Base-by-base conservation (phyloP, 805 yeast species). In the Nakazawaea peltata region DNA sequence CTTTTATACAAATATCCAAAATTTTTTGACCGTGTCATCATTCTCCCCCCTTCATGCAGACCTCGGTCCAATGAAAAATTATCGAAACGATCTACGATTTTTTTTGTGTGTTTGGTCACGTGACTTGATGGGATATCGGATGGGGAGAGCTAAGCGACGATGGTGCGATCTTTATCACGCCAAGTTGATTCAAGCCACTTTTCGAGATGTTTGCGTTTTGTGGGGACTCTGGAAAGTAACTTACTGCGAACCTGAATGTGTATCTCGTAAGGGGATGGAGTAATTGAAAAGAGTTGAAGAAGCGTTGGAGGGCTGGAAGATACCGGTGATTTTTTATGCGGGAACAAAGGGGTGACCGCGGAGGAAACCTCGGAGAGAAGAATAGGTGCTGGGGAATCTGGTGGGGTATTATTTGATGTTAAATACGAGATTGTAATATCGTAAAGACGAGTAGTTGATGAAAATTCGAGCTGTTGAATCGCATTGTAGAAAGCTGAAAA, bases 151-250 rank as follows among this genome's bases (percentile, higher is more conserved):
- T 57, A 57, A 21, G 30, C 9, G 11, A 30, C 18, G 16, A 35
- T 35, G 17, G 25, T 34, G 19, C 51, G 61, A 49, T 87, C 95
- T 49, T 84, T 85, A 26, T 69, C 73, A 7, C 57, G 54, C 95
- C 96, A 87, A 23, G 63, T 59, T 27, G 60, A 60, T 51, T 87
- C 96, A 6, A 87, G 55, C 83, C 92, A 87, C 51, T 71, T 74
- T 43, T 83, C 87, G 26, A 81, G 44, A 43, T 71, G 73, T 31
- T 65, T 57, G 19, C 76, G 61, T 43, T 71, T 80, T 7, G 50
- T 34, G 0, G 82, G 77, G 9, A 81, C 53, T 35, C 75, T 57
- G 11, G 61, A 46, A 13, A 73, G 48, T 14, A 71, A 45, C 41
- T 65, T 67, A 13, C 66, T 63, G 38, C 62, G 69, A 16, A 77